Evolutionary conservation across 345 rosid species (phyloP).

Genomic region (Fremontodendron californicum): DNA sequence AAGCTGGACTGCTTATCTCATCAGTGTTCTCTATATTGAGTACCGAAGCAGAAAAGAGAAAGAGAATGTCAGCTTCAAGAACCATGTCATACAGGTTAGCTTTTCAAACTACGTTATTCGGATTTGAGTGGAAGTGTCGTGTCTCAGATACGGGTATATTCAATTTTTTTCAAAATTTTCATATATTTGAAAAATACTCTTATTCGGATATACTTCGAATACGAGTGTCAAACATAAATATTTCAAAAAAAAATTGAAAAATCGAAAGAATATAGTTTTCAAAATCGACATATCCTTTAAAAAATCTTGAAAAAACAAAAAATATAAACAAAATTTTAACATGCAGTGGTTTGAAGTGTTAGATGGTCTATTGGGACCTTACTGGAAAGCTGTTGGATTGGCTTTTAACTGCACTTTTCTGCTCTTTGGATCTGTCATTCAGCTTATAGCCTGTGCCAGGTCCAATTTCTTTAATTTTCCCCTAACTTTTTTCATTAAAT

Average conservation of each 20-base stretch:
- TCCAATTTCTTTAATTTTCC: constrained; percentile 2
- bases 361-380: constrained; percentile 74
- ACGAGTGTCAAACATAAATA: no score
- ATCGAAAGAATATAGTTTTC: no score
- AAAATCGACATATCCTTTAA: constrained; percentile 6
- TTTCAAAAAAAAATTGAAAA: no score
- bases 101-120: no score
- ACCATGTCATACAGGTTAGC: constrained; percentile 82
- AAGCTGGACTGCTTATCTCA: constrained; percentile 93
- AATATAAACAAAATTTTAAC: neutral
- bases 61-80: constrained; percentile 77
- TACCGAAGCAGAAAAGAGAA: constrained; percentile 72
- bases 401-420: constrained; percentile 85
- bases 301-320: neutral
- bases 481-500: neutral
- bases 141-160: no score
- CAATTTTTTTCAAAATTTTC: no score
- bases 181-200: no score
- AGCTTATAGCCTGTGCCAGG: constrained; percentile 87
- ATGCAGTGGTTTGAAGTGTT: constrained; percentile 86
- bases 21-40: constrained; percentile 74
- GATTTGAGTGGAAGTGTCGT: no score
- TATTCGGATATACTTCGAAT: no score
- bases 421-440: constrained; percentile 83
- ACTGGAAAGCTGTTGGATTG: constrained; percentile 79